phyloP scores from a whole-genome alignment of 139 green algal genomes.

The Volvox reticuliferus region DNA sequence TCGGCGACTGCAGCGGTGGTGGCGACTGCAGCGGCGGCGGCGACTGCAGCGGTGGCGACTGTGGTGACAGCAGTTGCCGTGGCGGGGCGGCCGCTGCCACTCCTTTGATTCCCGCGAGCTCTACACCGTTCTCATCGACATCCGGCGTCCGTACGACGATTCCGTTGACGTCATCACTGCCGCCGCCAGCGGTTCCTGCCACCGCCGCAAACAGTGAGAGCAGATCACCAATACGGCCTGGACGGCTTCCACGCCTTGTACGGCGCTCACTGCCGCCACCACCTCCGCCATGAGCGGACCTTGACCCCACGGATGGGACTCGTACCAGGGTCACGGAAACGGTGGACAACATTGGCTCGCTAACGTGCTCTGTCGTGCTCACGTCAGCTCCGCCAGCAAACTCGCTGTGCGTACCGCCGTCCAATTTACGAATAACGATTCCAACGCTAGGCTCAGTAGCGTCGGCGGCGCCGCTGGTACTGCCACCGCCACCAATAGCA shows the following conservation, averaged over 20 bases:
- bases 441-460: neutral
- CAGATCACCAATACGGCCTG: neutral
- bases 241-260: neutral
- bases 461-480: neutral
- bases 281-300: neutral
- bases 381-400: neutral
- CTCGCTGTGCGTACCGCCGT: neutral
- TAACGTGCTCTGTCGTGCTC: neutral
- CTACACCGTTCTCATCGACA: neutral
- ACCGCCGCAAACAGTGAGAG: neutral
- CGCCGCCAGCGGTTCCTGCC: neutral
- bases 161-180: neutral
- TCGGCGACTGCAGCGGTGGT: neutral
- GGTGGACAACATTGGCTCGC: neutral
- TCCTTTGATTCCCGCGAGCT: neutral
- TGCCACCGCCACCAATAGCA: no score
- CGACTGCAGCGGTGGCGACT: neutral
- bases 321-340: neutral
- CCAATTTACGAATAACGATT: neutral
- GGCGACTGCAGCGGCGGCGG: neutral
- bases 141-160: neutral
- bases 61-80: no score
- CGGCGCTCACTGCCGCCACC: constrained; percentile 3
- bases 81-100: neutral
- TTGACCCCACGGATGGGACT: neutral